These are phyloP conservation scores for Akebia trifoliata DNA, from an alignment of 164 flowering plant species.

Conservation along the genomic window DNA sequence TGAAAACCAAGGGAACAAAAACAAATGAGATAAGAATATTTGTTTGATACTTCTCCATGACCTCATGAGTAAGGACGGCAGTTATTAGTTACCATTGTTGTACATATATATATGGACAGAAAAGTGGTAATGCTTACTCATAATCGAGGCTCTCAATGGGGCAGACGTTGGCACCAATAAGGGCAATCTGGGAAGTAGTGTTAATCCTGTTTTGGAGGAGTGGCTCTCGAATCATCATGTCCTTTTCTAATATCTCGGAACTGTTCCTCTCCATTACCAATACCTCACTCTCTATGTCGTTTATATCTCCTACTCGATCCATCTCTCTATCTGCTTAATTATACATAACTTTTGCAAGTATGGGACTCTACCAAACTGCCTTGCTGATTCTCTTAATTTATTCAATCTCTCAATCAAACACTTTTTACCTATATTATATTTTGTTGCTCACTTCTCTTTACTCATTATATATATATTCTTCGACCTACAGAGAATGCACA, in stretches of 20 bases:
- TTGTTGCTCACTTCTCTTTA: too few species aligned
- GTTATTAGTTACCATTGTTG: too few species aligned
- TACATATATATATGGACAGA: neutral
- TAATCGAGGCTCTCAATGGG: slow-evolving; percentile 80
- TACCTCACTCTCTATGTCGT: slow-evolving; percentile 32
- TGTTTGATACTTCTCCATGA: neutral
- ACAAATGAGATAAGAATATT: neutral
- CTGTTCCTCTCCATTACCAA: slow-evolving; percentile 17
- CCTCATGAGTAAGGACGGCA: too few species aligned
- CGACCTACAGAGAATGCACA: too few species aligned
- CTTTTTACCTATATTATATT: too few species aligned
- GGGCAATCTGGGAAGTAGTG: slow-evolving; percentile 70
- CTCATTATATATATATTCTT: too few species aligned
- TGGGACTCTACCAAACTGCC: too few species aligned
- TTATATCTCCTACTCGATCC: slow-evolving; percentile 21
- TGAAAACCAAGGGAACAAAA: slow-evolving; percentile 20
- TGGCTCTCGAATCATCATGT: slow-evolving; percentile 32
- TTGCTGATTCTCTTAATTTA: too few species aligned
- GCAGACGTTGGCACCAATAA: slow-evolving; percentile 64
- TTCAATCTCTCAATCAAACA: too few species aligned
- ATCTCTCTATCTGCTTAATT: too few species aligned
- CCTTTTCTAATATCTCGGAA: slow-evolving; percentile 25
- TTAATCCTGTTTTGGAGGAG: slow-evolving; percentile 43
- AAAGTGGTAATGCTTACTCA: slow-evolving; percentile 39
- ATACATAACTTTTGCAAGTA: too few species aligned